Evolutionary conservation across 306 rosid species (phyloP), one percentile per base, ranked within the genome.

Genomic region (Macrotyloma uniflorum): DNA sequence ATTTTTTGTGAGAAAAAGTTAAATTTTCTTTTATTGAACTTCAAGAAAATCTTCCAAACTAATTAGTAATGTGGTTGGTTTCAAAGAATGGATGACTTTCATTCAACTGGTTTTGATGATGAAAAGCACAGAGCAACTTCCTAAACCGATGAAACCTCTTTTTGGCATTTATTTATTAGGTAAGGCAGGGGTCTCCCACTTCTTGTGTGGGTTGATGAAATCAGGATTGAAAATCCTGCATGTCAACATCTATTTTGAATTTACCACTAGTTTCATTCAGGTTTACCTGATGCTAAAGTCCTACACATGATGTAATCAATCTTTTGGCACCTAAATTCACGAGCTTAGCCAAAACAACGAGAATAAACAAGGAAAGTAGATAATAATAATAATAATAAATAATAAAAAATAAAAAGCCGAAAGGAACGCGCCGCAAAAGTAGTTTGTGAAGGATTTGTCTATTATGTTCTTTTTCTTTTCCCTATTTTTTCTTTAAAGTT

Each of bases 181-280:
- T 64, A 67, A 23, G 79, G 22, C 5, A 33, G 81, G 26, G 62
- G 20, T 13, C n/a, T 66, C 74, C 70, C 74, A 62, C 57, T 77
- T 82, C 68, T 64, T 54, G 71, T 65, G 38, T 46, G 80, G 61
- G 77, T 53, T 59, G 67, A 72, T 66, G 47, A 9, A 46, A 23
- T 64, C n/a, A 26, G 10, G 49, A 57, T 66, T 38, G 63, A 71
- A 76, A 79, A 36, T 64, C 68, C 10, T 63, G 8, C 14, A 53
- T 57, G 79, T 80, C 64, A 66, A 76, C 66, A 9, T 76, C 77
- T 70, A 24, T 68, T 70, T 64, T 24, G 28, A 57, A 70, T 79
- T 78, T 54, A 84, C 67, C 67, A 28, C 77, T 38, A 36, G 4
- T 51, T 76, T 70, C n/a, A 40, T 76, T 70, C n/a, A 50, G 77